Conservation (phyloP, 2,329 filamentous ascomycete species). For the Trichoderma koningii region DNA sequence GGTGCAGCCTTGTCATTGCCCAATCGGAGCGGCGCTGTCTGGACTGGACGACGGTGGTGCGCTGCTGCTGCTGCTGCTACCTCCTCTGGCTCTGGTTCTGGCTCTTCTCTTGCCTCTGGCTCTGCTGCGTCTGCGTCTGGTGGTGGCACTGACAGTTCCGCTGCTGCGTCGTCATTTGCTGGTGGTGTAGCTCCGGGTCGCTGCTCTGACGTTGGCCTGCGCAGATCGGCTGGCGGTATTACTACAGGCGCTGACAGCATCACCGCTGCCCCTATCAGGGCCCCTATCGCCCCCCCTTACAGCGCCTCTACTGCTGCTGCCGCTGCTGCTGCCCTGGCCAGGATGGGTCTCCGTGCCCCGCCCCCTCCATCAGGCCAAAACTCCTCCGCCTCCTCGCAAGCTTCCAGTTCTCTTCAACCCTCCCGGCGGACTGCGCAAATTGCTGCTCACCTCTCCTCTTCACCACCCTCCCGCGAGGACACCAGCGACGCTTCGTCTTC, state of each 20-base stretch:
- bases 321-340: constrained; percentile 7
- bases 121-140: no score
- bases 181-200: no score
- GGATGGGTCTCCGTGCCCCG: constrained; percentile 41
- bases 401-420: constrained; percentile 44
- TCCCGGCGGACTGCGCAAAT: constrained; percentile 55
- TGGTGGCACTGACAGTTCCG: no score
- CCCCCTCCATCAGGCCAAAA: constrained; percentile 41
- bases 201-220: background rate
- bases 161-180: no score
- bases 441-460: constrained; percentile 51
- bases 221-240: background rate
- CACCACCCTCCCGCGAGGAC: constrained; percentile 4
- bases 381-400: constrained; percentile 33
- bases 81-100: background rate
- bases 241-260: constrained; percentile 10
- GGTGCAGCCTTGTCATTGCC: constrained; percentile 12
- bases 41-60: constrained; percentile 14
- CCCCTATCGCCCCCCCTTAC: background rate
- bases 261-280: background rate
- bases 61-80: background rate
- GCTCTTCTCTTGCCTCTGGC: no score
- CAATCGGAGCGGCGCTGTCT: constrained; percentile 26
- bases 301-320: background rate
- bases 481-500: constrained; percentile 29